A percentile compares a stretch with the other conserved stretches of the same genome.
Evolutionary conservation across 1,284 basidiomycete species (phyloP).

Genomic region (Inonotus hispidus): DNA sequence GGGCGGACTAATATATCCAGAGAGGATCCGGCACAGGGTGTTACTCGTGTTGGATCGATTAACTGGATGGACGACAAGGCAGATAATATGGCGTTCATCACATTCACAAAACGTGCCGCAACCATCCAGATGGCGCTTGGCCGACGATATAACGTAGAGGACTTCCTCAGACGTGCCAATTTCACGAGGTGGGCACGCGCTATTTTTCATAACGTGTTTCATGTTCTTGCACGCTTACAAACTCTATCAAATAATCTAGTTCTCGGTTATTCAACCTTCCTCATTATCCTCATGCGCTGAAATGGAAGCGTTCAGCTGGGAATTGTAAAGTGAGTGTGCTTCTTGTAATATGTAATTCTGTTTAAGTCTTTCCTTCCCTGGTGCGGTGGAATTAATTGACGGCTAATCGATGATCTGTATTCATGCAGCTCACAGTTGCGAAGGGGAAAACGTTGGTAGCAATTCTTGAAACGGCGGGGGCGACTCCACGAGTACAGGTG

Average conservation of each 20-base stretch:
- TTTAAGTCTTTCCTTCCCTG: not conserved
- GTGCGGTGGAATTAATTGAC: not conserved
- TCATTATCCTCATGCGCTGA: conserved; percentile 54
- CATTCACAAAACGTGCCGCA: conserved; percentile 38
- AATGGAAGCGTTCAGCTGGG: conserved; percentile 60
- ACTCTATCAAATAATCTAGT: conserved; percentile 22
- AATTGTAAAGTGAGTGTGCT: conserved; percentile 48
- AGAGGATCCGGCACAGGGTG: conserved; percentile 44
- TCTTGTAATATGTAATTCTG: not conserved
- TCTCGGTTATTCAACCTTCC: conserved; percentile 64
- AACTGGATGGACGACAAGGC: conserved; percentile 54
- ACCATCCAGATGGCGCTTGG: conserved; percentile 53
- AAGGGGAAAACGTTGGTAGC: conserved; percentile 60
- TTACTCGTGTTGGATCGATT: conserved; percentile 51
- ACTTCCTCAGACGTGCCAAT: conserved; percentile 38
- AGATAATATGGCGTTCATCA: conserved; percentile 35
- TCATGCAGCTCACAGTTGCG: conserved; percentile 51
- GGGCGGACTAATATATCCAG: conserved; percentile 54
- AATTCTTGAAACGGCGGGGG: conserved; percentile 49
- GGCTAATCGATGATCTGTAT: not conserved
- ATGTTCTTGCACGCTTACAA: not conserved
- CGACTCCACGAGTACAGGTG: conserved; percentile 48
- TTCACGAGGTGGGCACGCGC: conserved; percentile 32
- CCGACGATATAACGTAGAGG: conserved; percentile 51
- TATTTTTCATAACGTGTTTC: conserved; percentile 42